These are phyloP conservation scores for Rhizophlyctis rosea DNA, from an alignment of 192 early-diverging fungal genomes.

Conservation along the genomic window DNA sequence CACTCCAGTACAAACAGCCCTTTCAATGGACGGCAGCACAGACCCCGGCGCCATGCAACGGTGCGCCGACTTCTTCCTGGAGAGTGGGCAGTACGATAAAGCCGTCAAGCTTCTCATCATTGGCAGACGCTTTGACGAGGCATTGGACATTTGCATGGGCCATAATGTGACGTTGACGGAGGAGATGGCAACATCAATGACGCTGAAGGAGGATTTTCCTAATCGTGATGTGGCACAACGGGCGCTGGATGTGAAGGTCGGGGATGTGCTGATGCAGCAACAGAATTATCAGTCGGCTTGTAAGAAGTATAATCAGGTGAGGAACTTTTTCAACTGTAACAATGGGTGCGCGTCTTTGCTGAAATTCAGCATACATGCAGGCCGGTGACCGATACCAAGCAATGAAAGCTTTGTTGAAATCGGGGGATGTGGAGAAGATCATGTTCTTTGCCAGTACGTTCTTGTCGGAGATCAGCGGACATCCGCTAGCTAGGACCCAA, in stretches of 20 bases:
- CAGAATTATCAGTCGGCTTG: constrained; percentile 46
- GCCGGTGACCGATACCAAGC: constrained; percentile 52
- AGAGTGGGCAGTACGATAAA: neutral
- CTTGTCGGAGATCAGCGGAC: neutral
- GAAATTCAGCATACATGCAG: constrained; percentile 13
- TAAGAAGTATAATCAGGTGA: constrained; percentile 50
- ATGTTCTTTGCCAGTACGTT: constrained; percentile 57
- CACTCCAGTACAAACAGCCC: no score
- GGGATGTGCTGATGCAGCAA: constrained; percentile 43
- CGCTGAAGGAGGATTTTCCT: constrained; percentile 9
- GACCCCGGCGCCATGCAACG: neutral
- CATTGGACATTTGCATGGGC: constrained; percentile 29
- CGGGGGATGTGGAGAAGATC: constrained; percentile 54
- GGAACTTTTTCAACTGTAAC: neutral
- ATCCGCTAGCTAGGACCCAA: neutral
- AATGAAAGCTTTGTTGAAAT: constrained; percentile 51
- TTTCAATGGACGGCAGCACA: no score
- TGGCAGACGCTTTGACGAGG: neutral
- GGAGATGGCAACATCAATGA: constrained; percentile 37
- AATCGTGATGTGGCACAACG: constrained; percentile 17
- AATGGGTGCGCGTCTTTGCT: constrained; percentile 2
- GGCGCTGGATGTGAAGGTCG: constrained; percentile 30
- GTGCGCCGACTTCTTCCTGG: neutral
- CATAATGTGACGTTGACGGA: constrained; percentile 45
- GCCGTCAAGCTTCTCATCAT: neutral